phyloP scores from a whole-genome alignment of 2,329 filamentous ascomycete genomes.

The Colletotrichum sp. region DNA sequence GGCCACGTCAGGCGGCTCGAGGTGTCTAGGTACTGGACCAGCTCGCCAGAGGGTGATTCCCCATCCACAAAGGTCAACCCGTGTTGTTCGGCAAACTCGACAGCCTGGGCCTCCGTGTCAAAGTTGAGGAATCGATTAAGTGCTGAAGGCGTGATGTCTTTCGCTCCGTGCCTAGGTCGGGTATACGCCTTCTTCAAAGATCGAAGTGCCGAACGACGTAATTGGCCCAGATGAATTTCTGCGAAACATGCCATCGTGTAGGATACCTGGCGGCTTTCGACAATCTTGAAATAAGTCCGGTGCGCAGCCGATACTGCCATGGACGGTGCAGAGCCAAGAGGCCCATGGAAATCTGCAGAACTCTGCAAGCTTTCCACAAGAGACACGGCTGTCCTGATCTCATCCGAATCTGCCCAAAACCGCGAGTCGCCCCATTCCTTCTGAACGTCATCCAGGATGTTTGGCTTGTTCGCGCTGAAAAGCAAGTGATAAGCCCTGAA shows the following conservation, averaged over 20 bases:
- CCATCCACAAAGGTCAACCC: slow-evolving; percentile 54
- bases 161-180: slow-evolving; percentile 60
- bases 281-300: slow-evolving; percentile 63
- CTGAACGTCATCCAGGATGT: slow-evolving; percentile 57
- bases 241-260: slow-evolving; percentile 75
- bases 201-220: slow-evolving; percentile 63
- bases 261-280: slow-evolving; percentile 61
- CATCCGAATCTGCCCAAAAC: slow-evolving; percentile 59
- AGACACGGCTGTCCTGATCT: slow-evolving; percentile 65
- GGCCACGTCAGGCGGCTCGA: slow-evolving; percentile 50
- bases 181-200: slow-evolving; percentile 61
- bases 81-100: slow-evolving; percentile 67
- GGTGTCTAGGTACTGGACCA: slow-evolving; percentile 43
- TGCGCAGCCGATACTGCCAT: slow-evolving; percentile 56
- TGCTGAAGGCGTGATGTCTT: slow-evolving; percentile 62
- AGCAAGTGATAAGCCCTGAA: slow-evolving; percentile 71
- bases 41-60: slow-evolving; percentile 37
- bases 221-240: slow-evolving; percentile 68
- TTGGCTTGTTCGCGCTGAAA: slow-evolving; percentile 64
- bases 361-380: slow-evolving; percentile 67
- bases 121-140: slow-evolving; percentile 68
- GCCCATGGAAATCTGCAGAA: slow-evolving; percentile 61
- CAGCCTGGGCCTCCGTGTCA: slow-evolving; percentile 70
- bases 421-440: slow-evolving; percentile 58
- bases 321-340: slow-evolving; percentile 54